Evolutionary conservation across 352 stramenopile species (phyloP).

Genomic region (Globisporangium spiculum): DNA sequence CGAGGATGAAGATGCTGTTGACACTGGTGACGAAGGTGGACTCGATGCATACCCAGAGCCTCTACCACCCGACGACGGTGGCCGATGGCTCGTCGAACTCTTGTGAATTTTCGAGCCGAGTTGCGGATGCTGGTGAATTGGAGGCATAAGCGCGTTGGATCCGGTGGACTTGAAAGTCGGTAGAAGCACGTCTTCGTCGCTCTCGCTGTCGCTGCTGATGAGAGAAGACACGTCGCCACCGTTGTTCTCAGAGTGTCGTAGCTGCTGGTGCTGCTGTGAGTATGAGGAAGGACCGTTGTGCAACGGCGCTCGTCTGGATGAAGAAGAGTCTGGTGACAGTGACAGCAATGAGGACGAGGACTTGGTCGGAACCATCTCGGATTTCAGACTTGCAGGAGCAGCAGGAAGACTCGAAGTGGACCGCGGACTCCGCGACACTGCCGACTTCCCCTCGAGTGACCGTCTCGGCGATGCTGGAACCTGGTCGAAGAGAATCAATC

Average conservation of each 20-base stretch:
- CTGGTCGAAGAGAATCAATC: neutral
- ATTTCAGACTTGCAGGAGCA: neutral
- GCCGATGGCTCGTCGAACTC: neutral
- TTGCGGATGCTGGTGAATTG: constrained; percentile 9
- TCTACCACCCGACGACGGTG: neutral
- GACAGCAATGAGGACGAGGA: neutral
- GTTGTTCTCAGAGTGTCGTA: constrained; percentile 19
- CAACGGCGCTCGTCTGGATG: neutral
- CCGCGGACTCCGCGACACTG: constrained; percentile 24
- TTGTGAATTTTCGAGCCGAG: neutral
- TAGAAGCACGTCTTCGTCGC: constrained; percentile 58
- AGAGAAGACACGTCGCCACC: constrained; percentile 69
- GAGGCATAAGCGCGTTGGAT: neutral
- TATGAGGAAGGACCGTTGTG: neutral
- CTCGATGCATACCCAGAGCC: constrained; percentile 36
- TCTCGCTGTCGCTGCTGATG: constrained; percentile 80
- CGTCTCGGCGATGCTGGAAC: constrained; percentile 2
- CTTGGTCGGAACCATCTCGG: neutral
- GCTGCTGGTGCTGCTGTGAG: constrained; percentile 8
- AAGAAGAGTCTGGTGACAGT: neutral
- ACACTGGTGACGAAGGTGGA: constrained; percentile 43
- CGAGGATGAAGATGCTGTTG: constrained; percentile 38
- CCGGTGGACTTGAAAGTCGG: constrained; percentile 50
- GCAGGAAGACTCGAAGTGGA: constrained; percentile 17
- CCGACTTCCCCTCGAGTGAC: constrained; percentile 24